Evolutionary conservation across 2,329 filamentous ascomycete species (phyloP).

Genomic region (Penicillium palitans): DNA sequence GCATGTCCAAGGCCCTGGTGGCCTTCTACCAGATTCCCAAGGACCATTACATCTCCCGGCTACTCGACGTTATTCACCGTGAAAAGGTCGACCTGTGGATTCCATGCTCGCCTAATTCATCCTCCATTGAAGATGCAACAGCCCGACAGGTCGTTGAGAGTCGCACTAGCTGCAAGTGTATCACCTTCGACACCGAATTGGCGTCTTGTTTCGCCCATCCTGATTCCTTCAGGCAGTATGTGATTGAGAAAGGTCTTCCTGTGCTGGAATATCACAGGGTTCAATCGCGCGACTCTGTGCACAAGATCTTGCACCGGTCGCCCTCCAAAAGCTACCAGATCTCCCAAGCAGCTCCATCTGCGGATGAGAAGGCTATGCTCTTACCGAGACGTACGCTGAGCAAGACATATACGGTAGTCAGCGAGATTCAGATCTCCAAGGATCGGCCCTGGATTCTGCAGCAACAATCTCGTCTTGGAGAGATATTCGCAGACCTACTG

Average conservation of each 20-base stretch:
- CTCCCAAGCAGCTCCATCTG: conserved; percentile 48
- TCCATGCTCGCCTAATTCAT: conserved; percentile 68
- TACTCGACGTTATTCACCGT: conserved; percentile 59
- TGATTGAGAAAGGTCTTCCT: conserved; percentile 55
- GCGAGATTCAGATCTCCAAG: conserved; percentile 55
- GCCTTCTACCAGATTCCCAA: conserved; percentile 55
- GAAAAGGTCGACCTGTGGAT: conserved; percentile 72
- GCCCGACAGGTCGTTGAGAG: conserved; percentile 63
- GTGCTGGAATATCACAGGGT: conserved; percentile 57
- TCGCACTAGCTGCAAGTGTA: conserved; percentile 58
- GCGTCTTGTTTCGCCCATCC: conserved; percentile 65
- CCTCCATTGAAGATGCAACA: conserved; percentile 65
- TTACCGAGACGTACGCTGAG: conserved; percentile 57
- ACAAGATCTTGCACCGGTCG: conserved; percentile 52
- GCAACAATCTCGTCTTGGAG: conserved; percentile 63
- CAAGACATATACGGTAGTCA: conserved; percentile 58
- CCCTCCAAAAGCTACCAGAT: conserved; percentile 60
- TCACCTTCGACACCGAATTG: conserved; percentile 62
- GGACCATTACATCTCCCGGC: conserved; percentile 55
- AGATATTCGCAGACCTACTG: conserved; percentile 72
- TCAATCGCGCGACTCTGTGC: conserved; percentile 53
- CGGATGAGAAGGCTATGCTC: conserved; percentile 57
- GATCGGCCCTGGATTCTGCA: conserved; percentile 66
- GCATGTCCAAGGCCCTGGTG: conserved; percentile 59
- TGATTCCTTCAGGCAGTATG: conserved; percentile 63